phyloP scores from a whole-genome alignment of 768 basidiomycete genomes.

The Suillus occidentalis region DNA sequence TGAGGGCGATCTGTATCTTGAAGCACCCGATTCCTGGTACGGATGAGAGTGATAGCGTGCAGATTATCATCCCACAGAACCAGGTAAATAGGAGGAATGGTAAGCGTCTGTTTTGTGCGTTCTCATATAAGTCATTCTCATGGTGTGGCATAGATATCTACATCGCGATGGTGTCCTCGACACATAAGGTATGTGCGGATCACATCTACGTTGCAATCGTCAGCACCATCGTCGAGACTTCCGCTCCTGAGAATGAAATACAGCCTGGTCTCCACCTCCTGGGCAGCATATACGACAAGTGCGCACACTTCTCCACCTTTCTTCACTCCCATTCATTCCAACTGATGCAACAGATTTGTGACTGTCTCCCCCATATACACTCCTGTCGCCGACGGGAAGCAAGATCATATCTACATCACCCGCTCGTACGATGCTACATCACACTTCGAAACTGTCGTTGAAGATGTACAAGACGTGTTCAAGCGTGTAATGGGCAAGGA shows the following conservation, averaged over 20 bases:
- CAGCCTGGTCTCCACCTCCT: slow-evolving; percentile 88
- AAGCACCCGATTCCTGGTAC: slow-evolving; percentile 99
- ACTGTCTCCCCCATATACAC: slow-evolving; percentile 86
- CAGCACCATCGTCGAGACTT: slow-evolving; percentile 96
- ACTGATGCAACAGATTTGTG: slow-evolving; percentile 65
- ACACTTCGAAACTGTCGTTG: slow-evolving; percentile 98
- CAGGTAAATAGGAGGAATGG: slow-evolving; percentile 93
- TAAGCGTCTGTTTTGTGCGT: slow-evolving; percentile 35
- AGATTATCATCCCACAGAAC: slow-evolving; percentile 99
- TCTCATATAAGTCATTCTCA: slow-evolving; percentile 8
- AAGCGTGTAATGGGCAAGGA: slow-evolving; percentile 77
- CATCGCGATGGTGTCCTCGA: slow-evolving; percentile 94
- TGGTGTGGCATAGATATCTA: slow-evolving; percentile 79
- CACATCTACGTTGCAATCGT: slow-evolving; percentile 96
- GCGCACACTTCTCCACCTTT: slow-evolving; percentile 25
- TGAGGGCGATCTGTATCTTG: slow-evolving; percentile 95
- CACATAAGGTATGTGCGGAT: slow-evolving; percentile 97
- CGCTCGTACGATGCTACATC: slow-evolving; percentile 98
- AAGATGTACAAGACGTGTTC: slow-evolving; percentile 97
- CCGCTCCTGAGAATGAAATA: slow-evolving; percentile 89
- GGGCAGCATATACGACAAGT: slow-evolving; percentile 95
- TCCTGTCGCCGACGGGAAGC: slow-evolving; percentile 76
- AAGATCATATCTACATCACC: slow-evolving; percentile 95
- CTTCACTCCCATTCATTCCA: slow-evolving; percentile 10
- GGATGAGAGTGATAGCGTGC: slow-evolving; percentile 90